phyloP scores from a whole-genome alignment of 768 basidiomycete genomes.

The Lactarius tabidus region DNA sequence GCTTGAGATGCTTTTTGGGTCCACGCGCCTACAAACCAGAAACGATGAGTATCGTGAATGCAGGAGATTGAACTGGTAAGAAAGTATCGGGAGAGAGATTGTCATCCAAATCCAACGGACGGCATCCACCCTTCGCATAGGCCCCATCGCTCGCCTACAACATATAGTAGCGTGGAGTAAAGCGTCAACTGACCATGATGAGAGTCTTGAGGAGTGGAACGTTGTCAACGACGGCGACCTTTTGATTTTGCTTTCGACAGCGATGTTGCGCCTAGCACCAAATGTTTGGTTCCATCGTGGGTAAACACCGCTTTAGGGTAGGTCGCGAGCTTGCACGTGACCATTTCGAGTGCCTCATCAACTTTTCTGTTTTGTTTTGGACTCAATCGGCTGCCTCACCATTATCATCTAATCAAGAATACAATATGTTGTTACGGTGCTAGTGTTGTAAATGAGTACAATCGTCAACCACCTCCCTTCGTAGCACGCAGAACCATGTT shows the following conservation, averaged over 20 bases:
- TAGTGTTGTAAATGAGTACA: neutral
- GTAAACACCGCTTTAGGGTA: constrained; percentile 21
- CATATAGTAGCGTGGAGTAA: neutral
- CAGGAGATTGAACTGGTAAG: constrained; percentile 17
- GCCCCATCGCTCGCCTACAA: constrained; percentile 8
- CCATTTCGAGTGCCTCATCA: no score
- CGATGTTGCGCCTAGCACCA: constrained; percentile 10
- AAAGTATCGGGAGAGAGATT: constrained; percentile 8
- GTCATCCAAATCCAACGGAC: constrained; percentile 30
- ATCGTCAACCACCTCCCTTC: constrained; percentile 13
- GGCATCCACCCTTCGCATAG: constrained; percentile 32
- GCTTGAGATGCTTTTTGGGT: constrained; percentile 99
- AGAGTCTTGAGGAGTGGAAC: constrained; percentile 33
- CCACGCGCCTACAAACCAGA: constrained; percentile 70
- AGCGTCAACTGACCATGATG: constrained; percentile 36
- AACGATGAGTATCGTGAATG: constrained; percentile 25
- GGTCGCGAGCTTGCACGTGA: constrained; percentile 9
- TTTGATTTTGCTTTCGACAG: constrained; percentile 21
- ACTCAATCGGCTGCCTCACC: no score
- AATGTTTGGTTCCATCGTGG: constrained; percentile 21
- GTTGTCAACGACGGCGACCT: constrained; percentile 35
- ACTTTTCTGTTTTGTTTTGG: no score
- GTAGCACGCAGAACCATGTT: constrained; percentile 75
- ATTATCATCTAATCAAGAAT: neutral
- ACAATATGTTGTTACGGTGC: neutral